phyloP scores from a whole-genome alignment of 768 basidiomycete genomes.

The Albatrellus ellisii region DNA sequence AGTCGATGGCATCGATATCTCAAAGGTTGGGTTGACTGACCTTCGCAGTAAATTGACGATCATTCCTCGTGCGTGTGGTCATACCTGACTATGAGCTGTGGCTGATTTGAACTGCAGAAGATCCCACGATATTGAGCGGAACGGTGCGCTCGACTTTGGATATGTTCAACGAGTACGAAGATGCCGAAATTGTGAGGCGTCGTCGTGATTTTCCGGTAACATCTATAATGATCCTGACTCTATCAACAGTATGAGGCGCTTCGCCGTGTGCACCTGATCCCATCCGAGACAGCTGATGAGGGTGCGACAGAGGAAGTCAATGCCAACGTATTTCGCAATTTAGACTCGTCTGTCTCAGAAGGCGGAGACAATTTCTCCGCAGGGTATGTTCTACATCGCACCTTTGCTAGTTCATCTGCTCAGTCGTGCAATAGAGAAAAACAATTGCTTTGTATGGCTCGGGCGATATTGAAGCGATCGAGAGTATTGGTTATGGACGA shows the following conservation, averaged over 20 bases:
- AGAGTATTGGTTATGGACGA: conserved; percentile 81
- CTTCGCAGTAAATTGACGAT: conserved; percentile 67
- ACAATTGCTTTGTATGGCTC: conserved; percentile 81
- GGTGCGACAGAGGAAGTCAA: conserved; percentile 42
- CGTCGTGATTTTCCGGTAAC: neutral
- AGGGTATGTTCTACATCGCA: conserved; percentile 31
- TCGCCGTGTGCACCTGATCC: conserved; percentile 73
- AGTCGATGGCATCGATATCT: conserved; percentile 71
- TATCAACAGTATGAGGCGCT: conserved; percentile 57
- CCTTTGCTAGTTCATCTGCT: neutral
- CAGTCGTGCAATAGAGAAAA: conserved; percentile 39
- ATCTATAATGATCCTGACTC: conserved; percentile 1
- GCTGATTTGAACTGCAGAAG: conserved; percentile 37
- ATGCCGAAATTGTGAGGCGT: conserved; percentile 58
- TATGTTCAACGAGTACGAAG: conserved; percentile 78
- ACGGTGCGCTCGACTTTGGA: conserved; percentile 71
- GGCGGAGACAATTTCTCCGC: conserved; percentile 87
- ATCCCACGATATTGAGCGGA: conserved; percentile 80
- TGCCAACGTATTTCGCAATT: conserved; percentile 60
- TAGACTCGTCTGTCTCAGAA: conserved; percentile 67
- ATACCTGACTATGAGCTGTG: neutral
- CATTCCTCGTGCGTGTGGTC: conserved; percentile 43
- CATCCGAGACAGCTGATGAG: conserved; percentile 33
- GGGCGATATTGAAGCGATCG: conserved; percentile 69
- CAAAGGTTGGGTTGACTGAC: conserved; percentile 70